A percentile compares a stretch with the other conserved stretches of the same genome.
phyloP scores from a whole-genome alignment of 768 basidiomycete genomes.

The Hirschioporus abietinus region DNA sequence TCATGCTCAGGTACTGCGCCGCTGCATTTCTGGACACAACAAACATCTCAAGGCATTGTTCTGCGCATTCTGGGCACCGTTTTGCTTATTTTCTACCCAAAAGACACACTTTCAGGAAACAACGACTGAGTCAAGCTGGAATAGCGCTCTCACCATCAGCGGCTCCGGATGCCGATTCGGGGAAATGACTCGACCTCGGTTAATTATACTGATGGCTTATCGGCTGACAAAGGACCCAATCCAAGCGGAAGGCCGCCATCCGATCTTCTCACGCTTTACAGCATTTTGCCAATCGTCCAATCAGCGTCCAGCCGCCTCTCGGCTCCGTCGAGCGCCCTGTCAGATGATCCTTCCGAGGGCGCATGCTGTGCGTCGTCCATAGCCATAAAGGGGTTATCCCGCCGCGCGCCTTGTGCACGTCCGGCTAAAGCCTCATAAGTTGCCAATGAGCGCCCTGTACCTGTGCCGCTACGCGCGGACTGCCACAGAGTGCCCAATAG shows the following conservation, averaged over 20 bases:
- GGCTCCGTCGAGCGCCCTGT: not conserved
- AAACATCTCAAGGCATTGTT: not conserved
- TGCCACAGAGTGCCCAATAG: not conserved
- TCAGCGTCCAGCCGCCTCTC: not conserved
- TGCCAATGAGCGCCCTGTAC: not conserved
- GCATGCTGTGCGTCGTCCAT: conserved; percentile 2
- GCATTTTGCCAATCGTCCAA: not conserved
- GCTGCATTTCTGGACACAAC: not conserved
- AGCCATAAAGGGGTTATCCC: not conserved
- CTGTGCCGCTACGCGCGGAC: not conserved
- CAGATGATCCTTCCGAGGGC: conserved; percentile 1
- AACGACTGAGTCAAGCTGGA: not conserved
- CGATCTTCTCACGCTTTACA: not conserved
- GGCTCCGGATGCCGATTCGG: not conserved
- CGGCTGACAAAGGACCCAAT: not conserved
- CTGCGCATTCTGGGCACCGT: not conserved
- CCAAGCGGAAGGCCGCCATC: not conserved
- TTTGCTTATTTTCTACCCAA: not conserved
- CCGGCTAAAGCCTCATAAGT: not conserved
- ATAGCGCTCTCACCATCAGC: not conserved
- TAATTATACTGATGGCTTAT: not conserved
- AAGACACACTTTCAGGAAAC: not conserved
- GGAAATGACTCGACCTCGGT: not conserved
- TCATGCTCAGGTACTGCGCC: not conserved
- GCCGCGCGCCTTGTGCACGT: not conserved